Base-by-base conservation (phyloP, 2,329 filamentous ascomycete genomes). In the Sporothrix phasma region DNA sequence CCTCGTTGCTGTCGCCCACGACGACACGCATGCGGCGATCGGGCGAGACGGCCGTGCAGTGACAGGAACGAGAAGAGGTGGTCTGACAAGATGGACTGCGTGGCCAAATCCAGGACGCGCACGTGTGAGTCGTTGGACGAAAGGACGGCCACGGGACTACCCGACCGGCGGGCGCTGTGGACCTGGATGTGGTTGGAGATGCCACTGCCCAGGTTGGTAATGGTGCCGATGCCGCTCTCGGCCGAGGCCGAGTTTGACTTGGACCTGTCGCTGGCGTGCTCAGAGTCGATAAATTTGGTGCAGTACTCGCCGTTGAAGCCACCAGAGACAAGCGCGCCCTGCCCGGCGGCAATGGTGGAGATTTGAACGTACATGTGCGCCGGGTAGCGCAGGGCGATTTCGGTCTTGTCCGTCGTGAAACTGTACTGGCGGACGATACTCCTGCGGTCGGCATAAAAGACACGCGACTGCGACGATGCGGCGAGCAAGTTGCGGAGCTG, bases 31-130 rank as follows among this genome's bases (percentile, higher is more conserved):
- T 77, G 3, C 88, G 84, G 63, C 84, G 80, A 71, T 92, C 86
- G 0, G 89, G 86, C 0, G 88, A 90, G 1, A 88, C 79, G 1
- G 88, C 85, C 0, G 87, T 84, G 75, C 88, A 90, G 74, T 93
- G 66, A 91, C 79, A 2, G 88, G 68, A 83, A 81, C 0, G 79
- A 74, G 71, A 87, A 90, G 63, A 69, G 72, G 53, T 73, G 75
- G 37, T 81, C 76, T 43, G 80, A 77, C 5, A 84, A 76, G 66
- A 89, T 84, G 26, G 77, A 81, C 66, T 88, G 82, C 3, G 84
- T 83, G 45, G 73, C 73, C 10, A 87, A 71, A 68, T 88, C 85
- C 53, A 88, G 73, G 34, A 84, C 74, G 22, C 85, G 81, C 68
- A 88, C 80, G 2, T 77, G 77, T 19, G 75, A 76, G 68, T 88